Evolutionary conservation across 495 filamentous ascomycete genomes (phyloP).

Genomic region (Aspergillus steynii): DNA sequence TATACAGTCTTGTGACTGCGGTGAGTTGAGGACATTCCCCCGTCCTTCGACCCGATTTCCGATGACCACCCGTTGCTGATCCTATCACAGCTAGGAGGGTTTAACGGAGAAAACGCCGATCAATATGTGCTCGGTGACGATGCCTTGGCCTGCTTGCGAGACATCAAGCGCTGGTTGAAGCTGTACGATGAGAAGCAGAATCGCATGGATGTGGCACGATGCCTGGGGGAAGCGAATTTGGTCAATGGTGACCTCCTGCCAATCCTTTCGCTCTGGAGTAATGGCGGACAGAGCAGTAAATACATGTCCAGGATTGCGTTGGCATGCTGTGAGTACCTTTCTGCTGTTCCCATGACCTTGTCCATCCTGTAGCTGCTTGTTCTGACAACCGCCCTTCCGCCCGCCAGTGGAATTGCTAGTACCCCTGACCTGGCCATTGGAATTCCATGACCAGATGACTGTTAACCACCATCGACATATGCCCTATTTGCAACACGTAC

Average conservation of each 20-base stretch:
- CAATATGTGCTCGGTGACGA: constrained; percentile 91
- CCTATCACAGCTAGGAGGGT: constrained; percentile 73
- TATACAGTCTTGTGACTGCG: constrained; percentile 88
- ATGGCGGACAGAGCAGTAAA: constrained; percentile 62
- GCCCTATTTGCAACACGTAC: constrained; percentile 83
- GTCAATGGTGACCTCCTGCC: constrained; percentile 85
- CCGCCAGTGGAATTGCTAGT: constrained; percentile 79
- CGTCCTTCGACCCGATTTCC: constrained; percentile 12
- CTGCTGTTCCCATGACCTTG: background rate
- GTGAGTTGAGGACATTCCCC: constrained; percentile 49
- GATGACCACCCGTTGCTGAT: background rate
- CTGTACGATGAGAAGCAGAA: constrained; percentile 93
- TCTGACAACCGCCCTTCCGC: constrained; percentile 9
- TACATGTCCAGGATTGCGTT: constrained; percentile 78
- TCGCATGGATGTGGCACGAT: constrained; percentile 92
- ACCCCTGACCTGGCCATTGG: constrained; percentile 91
- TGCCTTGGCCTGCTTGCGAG: constrained; percentile 85
- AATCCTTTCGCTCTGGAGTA: constrained; percentile 79
- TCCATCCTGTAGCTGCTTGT: constrained; percentile 44
- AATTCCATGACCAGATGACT: constrained; percentile 81
- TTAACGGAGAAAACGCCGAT: constrained; percentile 76
- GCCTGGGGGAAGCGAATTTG: constrained; percentile 89
- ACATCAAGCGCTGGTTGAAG: constrained; percentile 91
- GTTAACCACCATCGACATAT: constrained; percentile 89
- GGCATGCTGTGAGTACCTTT: constrained; percentile 64